Evolutionary conservation across 1,284 basidiomycete genomes (phyloP).

Genomic region (Cerrena zonata): DNA sequence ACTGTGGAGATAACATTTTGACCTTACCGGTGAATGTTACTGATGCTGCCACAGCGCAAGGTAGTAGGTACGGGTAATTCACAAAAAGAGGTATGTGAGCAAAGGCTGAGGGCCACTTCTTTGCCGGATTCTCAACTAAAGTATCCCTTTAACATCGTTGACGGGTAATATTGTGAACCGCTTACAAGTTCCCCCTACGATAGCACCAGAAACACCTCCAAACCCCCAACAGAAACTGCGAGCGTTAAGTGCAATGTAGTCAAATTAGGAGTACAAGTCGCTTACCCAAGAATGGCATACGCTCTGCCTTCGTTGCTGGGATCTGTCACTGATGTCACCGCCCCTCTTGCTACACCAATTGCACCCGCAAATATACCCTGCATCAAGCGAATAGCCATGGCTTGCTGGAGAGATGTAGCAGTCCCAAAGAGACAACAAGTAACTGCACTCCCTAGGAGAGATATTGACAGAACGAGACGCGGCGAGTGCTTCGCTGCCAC

Average conservation of each 20-base stretch:
- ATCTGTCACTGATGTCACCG: conserved; percentile 85
- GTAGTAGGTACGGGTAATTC: conserved; percentile 86
- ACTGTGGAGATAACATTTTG: background rate
- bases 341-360: conserved; percentile 87
- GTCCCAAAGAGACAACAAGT: conserved; percentile 85
- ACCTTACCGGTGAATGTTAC: conserved; percentile 70
- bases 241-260: too few relatives aligned
- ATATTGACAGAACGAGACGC: conserved; percentile 79
- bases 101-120: conserved; percentile 79
- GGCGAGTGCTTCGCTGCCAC: conserved; percentile 88
- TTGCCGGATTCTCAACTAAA: conserved; percentile 76
- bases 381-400: conserved; percentile 81
- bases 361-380: conserved; percentile 96
- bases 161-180: conserved; percentile 13
- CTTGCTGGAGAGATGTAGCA: conserved; percentile 73
- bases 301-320: conserved; percentile 87
- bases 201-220: conserved; percentile 85
- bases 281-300: conserved; percentile 84
- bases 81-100: conserved; percentile 63
- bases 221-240: conserved; percentile 87
- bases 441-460: conserved; percentile 76
- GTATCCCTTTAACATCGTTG: conserved; percentile 2
- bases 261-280: too few relatives aligned
- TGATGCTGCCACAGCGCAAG: conserved; percentile 74
- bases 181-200: conserved; percentile 80